Percentiles rank a stretch among this genome's conserved stretches.
phyloP scores from a whole-genome alignment of 352 stramenopile genomes.

The Globisporangium radiosum region DNA sequence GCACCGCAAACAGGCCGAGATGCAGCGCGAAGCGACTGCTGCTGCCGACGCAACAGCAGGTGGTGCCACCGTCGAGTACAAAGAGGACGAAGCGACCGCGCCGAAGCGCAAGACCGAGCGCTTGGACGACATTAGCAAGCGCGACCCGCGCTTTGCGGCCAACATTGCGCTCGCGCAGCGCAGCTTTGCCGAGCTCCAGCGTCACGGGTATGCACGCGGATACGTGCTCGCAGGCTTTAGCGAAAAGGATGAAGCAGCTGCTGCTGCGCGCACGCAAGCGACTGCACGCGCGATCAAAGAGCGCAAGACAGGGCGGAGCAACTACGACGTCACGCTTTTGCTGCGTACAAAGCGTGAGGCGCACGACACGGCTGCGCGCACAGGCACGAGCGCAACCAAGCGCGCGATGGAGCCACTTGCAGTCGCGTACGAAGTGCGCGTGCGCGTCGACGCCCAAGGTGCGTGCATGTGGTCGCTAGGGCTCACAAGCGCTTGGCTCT shows the following conservation, averaged over 20 bases:
- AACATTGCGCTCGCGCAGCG: constrained; percentile 37
- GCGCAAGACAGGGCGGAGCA: constrained; percentile 9
- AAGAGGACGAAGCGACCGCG: constrained; percentile 8
- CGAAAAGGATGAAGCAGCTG: constrained; percentile 24
- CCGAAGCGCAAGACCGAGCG: constrained; percentile 21
- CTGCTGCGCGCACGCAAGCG: background rate
- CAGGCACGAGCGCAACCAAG: constrained; percentile 25
- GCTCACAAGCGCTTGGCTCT: background rate
- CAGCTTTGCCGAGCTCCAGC: constrained; percentile 48
- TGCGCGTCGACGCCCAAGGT: constrained; percentile 25
- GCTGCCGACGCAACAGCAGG: background rate
- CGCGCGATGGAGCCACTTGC: constrained; percentile 8
- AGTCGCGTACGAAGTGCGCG: constrained; percentile 25
- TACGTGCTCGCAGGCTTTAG: constrained; percentile 52
- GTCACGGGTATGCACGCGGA: constrained; percentile 47
- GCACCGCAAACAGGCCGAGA: constrained; percentile 22
- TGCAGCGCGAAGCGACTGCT: constrained; percentile 18
- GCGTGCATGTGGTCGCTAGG: constrained; percentile 9
- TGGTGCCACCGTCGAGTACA: background rate
- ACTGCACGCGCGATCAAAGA: constrained; percentile 4
- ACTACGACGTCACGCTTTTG: constrained; percentile 46
- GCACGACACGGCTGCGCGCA: constrained; percentile 10
- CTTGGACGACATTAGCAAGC: constrained; percentile 26
- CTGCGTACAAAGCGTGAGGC: constrained; percentile 25
- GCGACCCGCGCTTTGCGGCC: constrained; percentile 42